These are phyloP conservation scores for Claviceps maximensis DNA, from an alignment of 2,329 filamentous ascomycete species.

Conservation along the genomic window DNA sequence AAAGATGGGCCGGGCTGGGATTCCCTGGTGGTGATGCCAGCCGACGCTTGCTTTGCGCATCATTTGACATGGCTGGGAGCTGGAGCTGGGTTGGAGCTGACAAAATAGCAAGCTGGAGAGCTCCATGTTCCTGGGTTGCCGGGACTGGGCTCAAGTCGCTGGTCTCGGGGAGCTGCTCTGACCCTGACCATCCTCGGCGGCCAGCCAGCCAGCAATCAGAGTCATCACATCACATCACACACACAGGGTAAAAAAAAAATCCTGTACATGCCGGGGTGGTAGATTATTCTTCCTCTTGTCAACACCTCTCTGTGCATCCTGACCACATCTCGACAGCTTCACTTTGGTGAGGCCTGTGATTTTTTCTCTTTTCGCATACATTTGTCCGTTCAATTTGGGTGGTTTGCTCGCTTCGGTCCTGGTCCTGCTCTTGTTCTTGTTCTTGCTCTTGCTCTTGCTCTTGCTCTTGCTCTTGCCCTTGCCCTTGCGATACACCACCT, in stretches of 20 bases:
- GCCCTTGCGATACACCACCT: background rate
- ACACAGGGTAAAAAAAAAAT: background rate
- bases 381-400: too few relatives aligned
- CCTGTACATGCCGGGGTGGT: background rate
- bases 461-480: background rate
- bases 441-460: background rate
- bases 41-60: background rate
- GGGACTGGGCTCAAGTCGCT: too few relatives aligned
- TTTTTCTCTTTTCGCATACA: too few relatives aligned
- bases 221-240: background rate
- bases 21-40: background rate
- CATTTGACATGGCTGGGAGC: too few relatives aligned
- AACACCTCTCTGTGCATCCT: background rate
- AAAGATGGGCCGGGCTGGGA: background rate
- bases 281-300: background rate
- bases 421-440: too few relatives aligned
- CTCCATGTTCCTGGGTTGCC: background rate
- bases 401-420: too few relatives aligned
- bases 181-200: background rate
- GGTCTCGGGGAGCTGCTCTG: too few relatives aligned
- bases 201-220: background rate
- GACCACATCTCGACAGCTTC: background rate
- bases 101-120: background rate
- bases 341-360: background rate
- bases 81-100: background rate